These are phyloP conservation scores for Cardamine resedifolia DNA, from an alignment of 345 rosid genomes.

Conservation along the genomic window DNA sequence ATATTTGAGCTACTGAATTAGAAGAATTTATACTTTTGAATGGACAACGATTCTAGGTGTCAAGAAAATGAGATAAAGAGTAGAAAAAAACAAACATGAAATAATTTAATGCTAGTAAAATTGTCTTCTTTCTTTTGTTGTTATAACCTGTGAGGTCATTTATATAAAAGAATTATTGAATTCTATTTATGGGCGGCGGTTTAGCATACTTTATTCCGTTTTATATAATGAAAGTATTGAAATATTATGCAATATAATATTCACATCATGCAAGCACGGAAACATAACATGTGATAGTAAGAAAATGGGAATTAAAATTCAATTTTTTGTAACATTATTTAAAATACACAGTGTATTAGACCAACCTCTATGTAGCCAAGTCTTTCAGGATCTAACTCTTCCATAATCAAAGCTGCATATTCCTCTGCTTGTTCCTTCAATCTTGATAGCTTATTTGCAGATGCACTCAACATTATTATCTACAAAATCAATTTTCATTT, in stretches of 20 bases:
- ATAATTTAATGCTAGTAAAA: background rate
- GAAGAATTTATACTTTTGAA: constrained; percentile 7
- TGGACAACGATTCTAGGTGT: constrained; percentile 14
- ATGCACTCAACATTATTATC: constrained; percentile 97
- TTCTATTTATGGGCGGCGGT: constrained; percentile 40
- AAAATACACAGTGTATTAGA: constrained; percentile 24
- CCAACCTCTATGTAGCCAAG: constrained; percentile 98
- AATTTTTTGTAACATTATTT: background rate
- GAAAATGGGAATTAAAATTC: constrained; percentile 23
- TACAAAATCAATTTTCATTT: constrained; percentile 11
- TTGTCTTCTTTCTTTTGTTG: background rate
- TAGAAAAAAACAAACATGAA: constrained; percentile 3
- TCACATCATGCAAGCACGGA: constrained; percentile 42
- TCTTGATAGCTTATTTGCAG: constrained; percentile 90
- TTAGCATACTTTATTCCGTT: constrained; percentile 39
- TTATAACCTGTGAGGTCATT: constrained; percentile 24
- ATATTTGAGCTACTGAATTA: constrained; percentile 12
- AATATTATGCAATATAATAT: constrained; percentile 22
- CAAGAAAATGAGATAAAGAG: constrained; percentile 25
- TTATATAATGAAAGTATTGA: constrained; percentile 25
- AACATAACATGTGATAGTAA: constrained; percentile 35
- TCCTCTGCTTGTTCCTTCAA: constrained; percentile 96
- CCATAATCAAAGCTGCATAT: constrained; percentile 99
- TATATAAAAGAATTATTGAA: constrained; percentile 3
- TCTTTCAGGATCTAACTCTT: constrained; percentile 95